phyloP scores from a whole-genome alignment of 495 filamentous ascomycete genomes.

The Bathelium albidoporum region DNA sequence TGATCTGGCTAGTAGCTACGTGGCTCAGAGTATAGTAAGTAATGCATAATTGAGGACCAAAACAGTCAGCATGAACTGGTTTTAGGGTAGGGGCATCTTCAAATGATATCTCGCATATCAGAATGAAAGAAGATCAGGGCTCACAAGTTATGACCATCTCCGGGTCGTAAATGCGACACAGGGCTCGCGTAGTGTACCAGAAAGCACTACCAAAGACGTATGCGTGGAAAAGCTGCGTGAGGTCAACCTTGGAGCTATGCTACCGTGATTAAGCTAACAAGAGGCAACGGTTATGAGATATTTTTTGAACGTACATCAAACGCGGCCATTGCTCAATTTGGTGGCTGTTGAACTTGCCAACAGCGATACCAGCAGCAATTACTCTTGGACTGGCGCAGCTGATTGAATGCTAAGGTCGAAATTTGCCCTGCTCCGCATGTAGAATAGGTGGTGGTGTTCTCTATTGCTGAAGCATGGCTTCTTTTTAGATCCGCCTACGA shows the following conservation, averaged over 20 bases:
- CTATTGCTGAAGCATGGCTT: no score
- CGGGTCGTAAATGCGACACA: conserved; percentile 16
- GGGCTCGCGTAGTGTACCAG: conserved; percentile 18
- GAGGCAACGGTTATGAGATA: neutral
- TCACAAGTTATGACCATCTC: conserved; percentile 13
- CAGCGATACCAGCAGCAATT: no score
- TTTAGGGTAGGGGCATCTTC: conserved; percentile 1
- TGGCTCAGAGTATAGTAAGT: neutral
- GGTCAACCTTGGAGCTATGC: neutral
- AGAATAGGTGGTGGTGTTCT: no score
- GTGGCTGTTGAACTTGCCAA: neutral
- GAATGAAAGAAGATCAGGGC: neutral
- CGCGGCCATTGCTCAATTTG: conserved; percentile 2
- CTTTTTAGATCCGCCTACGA: no score
- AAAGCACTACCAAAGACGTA: conserved; percentile 23
- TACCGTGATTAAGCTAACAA: neutral
- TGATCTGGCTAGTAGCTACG: neutral
- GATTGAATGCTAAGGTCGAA: no score
- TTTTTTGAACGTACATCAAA: conserved; percentile 7
- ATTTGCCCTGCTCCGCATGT: no score
- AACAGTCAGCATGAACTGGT: neutral
- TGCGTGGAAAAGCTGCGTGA: conserved; percentile 17
- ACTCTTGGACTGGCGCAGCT: no score
- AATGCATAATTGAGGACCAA: neutral
- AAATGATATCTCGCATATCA: neutral